phyloP scores from a whole-genome alignment of 2,329 filamentous ascomycete species.

The Trichoderma arundinaceum region DNA sequence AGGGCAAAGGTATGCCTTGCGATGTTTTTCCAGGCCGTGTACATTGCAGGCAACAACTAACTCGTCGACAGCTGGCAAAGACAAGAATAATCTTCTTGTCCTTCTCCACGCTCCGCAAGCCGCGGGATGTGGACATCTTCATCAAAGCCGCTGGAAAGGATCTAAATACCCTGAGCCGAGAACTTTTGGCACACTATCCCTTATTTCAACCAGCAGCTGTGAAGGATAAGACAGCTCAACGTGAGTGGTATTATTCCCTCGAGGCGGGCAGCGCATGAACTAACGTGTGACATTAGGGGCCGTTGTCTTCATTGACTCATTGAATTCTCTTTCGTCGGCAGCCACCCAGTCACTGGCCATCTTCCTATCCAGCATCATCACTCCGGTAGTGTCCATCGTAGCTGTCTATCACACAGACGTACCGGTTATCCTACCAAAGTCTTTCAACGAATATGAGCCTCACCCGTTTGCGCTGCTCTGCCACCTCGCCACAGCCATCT shows the following conservation, averaged over 20 bases:
- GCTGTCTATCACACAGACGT: constrained; percentile 84
- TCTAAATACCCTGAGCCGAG: constrained; percentile 61
- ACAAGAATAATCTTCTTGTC: constrained; percentile 77
- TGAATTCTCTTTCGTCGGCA: constrained; percentile 68
- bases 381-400: constrained; percentile 72
- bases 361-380: constrained; percentile 73
- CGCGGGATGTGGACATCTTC: constrained; percentile 69
- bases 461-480: constrained; percentile 73
- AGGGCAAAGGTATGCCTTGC: constrained; percentile 69
- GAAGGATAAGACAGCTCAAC: constrained; percentile 48
- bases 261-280: neutral
- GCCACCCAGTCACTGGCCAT: constrained; percentile 63
- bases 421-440: constrained; percentile 57
- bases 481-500: constrained; percentile 87
- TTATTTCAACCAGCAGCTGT: constrained; percentile 45
- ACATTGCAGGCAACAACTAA: neutral
- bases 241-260: constrained; percentile 44
- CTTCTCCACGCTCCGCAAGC: constrained; percentile 73
- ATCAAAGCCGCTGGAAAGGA: constrained; percentile 67
- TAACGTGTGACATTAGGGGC: constrained; percentile 56
- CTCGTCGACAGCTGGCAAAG: constrained; percentile 57
- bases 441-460: constrained; percentile 64
- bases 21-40: neutral
- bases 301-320: constrained; percentile 79
- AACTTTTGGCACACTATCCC: constrained; percentile 61